Conservation (phyloP, 768 basidiomycete species). For the Podaxis rugospora region DNA sequence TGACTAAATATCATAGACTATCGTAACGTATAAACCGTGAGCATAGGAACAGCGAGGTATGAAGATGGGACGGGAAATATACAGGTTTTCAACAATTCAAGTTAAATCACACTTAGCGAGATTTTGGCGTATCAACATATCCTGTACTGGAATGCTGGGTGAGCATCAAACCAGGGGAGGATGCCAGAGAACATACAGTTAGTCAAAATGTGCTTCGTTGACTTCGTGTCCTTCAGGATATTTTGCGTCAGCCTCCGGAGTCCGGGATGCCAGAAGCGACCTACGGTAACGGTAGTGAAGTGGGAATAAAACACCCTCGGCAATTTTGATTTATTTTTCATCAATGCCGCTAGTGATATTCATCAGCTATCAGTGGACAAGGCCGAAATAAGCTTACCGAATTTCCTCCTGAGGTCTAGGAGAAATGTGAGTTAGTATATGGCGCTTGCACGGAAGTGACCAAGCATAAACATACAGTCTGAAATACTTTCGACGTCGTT, state of each 20-base stretch:
- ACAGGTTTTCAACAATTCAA: constrained; percentile 14
- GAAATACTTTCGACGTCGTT: constrained; percentile 69
- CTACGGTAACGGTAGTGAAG: constrained; percentile 63
- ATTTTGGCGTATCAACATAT: constrained; percentile 41
- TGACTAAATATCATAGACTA: too few species aligned
- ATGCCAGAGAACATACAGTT: constrained; percentile 29
- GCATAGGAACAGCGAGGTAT: background rate
- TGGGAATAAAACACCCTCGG: constrained; percentile 59
- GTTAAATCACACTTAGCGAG: constrained; percentile 37
- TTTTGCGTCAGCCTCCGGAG: constrained; percentile 3
- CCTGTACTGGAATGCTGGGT: constrained; percentile 32
- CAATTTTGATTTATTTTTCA: constrained; percentile 37
- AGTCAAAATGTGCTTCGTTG: constrained; percentile 49
- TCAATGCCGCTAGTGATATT: constrained; percentile 30
- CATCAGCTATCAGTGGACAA: background rate
- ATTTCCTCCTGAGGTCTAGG: constrained; percentile 27
- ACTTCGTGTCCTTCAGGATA: constrained; percentile 45
- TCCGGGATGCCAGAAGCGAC: constrained; percentile 16
- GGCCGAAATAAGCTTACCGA: constrained; percentile 28
- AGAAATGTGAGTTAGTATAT: constrained; percentile 25
- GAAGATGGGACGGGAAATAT: background rate
- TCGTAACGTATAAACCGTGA: background rate
- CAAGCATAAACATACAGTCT: constrained; percentile 56
- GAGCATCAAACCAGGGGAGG: background rate
- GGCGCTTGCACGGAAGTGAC: constrained; percentile 2